phyloP scores from a whole-genome alignment of 495 filamentous ascomycete species.

The Penicillium malachiteum region DNA sequence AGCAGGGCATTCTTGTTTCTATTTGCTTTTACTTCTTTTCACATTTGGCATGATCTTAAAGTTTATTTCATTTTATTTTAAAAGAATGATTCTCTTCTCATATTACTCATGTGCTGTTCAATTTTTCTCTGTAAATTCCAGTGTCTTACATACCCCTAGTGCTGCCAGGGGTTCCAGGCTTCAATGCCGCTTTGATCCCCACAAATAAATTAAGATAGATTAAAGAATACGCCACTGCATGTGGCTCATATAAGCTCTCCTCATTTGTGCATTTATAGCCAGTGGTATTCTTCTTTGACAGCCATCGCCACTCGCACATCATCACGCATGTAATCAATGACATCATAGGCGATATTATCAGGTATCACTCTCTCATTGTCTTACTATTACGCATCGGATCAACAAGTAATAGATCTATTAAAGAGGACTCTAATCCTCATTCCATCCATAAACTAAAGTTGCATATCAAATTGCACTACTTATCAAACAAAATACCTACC shows the following conservation, averaged over 20 bases:
- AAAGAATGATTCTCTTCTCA: slow-evolving; percentile 23
- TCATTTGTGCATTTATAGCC: not conserved
- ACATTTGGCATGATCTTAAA: slow-evolving; percentile 10
- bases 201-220: not conserved
- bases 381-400: too few relatives aligned
- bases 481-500: too few relatives aligned
- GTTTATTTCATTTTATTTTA: slow-evolving; percentile 14
- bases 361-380: too few relatives aligned
- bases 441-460: too few relatives aligned
- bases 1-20: slow-evolving; percentile 19
- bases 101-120: not conserved
- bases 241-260: not conserved
- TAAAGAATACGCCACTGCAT: not conserved
- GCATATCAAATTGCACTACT: too few relatives aligned
- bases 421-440: too few relatives aligned
- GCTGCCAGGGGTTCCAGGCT: too few relatives aligned
- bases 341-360: slow-evolving; percentile 11
- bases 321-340: slow-evolving; percentile 20
- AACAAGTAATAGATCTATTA: too few relatives aligned
- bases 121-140: not conserved
- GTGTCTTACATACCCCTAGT: not conserved
- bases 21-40: slow-evolving; percentile 9
- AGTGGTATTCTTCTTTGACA: slow-evolving; percentile 2
- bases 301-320: slow-evolving; percentile 11
- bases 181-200: not conserved